Conservation (phyloP, 768 basidiomycete species). For the Termitomyces sp. region DNA sequence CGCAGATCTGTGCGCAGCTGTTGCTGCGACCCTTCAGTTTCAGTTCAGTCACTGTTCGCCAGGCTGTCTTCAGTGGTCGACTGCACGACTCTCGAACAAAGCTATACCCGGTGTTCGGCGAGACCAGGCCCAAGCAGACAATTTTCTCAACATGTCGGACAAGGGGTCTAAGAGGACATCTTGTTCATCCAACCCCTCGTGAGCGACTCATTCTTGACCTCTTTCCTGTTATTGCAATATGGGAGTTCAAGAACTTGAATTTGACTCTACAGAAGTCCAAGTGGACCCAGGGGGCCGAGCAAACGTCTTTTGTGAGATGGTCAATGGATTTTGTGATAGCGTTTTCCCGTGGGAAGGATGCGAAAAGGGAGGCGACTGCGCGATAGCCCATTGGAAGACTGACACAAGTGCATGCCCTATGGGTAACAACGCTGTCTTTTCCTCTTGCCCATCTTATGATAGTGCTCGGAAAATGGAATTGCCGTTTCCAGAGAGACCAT, state of each 20-base stretch:
- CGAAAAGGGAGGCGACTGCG: neutral
- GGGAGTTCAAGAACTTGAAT: neutral
- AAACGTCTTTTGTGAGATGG: neutral
- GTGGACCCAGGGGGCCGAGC: neutral
- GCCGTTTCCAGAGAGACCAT: neutral
- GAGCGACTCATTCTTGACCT: neutral
- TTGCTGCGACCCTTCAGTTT: slow-evolving; percentile 1
- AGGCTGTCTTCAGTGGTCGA: neutral
- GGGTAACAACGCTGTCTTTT: neutral
- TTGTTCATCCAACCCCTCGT: neutral
- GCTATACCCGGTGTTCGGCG: neutral
- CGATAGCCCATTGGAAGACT: neutral
- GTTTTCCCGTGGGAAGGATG: slow-evolving; percentile 1
- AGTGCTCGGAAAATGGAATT: neutral
- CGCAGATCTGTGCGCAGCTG: neutral
- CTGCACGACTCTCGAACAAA: neutral
- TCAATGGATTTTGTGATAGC: neutral
- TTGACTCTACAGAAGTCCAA: neutral
- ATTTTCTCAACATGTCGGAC: slow-evolving; percentile 1
- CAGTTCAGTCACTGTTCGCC: neutral
- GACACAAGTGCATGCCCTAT: neutral
- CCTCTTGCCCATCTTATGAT: neutral
- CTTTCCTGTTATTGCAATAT: neutral
- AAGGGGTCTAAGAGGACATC: neutral
- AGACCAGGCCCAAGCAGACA: neutral